phyloP scores from a whole-genome alignment of 306 rosid genomes.

The Acacia crassicarpa region DNA sequence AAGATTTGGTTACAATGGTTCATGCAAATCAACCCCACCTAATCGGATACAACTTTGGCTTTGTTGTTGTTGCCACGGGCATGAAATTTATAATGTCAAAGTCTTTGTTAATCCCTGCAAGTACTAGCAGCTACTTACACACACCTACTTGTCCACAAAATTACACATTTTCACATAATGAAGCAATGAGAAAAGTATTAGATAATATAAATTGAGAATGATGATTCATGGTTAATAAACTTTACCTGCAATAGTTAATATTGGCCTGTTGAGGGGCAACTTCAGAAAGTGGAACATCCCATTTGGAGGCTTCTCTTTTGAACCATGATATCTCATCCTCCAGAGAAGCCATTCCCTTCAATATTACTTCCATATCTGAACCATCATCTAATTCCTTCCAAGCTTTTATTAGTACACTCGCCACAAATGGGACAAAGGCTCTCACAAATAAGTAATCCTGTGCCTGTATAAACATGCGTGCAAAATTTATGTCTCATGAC shows the following conservation, averaged over 20 bases:
- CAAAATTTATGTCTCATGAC: background rate
- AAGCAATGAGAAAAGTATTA: background rate
- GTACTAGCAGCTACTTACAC: background rate
- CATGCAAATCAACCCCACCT: no score
- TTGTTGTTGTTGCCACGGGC: no score
- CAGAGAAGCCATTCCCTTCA: conserved; percentile 61
- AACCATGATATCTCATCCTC: conserved; percentile 78
- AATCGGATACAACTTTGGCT: no score
- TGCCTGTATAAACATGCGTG: conserved; percentile 43
- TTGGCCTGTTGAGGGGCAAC: conserved; percentile 54
- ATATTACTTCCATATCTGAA: conserved; percentile 60
- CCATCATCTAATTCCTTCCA: conserved; percentile 58
- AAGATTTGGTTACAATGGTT: no score
- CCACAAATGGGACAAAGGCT: conserved; percentile 65
- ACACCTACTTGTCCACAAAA: no score
- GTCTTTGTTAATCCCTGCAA: background rate
- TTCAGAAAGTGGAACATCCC: conserved; percentile 50
- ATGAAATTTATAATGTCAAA: background rate
- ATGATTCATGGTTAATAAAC: background rate
- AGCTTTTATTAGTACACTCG: conserved; percentile 63
- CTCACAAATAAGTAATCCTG: conserved; percentile 81
- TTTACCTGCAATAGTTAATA: conserved; percentile 57
- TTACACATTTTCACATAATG: background rate
- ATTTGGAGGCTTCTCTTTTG: conserved; percentile 61
- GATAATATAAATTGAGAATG: background rate